phyloP scores from a whole-genome alignment of 306 rosid species.

The Castanea sativa region DNA sequence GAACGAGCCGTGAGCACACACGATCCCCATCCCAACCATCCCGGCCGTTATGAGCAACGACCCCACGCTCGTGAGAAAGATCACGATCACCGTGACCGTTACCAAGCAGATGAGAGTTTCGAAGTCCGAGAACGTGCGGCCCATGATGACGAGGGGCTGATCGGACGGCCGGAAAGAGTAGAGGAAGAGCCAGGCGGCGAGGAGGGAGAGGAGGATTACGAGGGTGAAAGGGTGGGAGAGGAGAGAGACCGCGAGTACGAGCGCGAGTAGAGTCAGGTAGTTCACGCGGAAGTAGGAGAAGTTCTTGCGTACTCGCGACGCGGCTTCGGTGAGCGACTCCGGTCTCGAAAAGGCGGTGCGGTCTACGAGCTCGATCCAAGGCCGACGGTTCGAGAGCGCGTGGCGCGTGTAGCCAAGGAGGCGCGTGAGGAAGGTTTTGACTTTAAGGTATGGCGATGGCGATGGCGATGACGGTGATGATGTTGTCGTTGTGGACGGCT shows the following conservation, averaged over 20 bases:
- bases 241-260: conserved; percentile 31
- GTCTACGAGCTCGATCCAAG: conserved; percentile 41
- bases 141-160: conserved; percentile 27
- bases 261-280: conserved; percentile 36
- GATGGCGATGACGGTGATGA: too few relatives aligned
- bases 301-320: conserved; percentile 42
- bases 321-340: conserved; percentile 35
- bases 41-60: conserved; percentile 34
- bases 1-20: conserved; percentile 37
- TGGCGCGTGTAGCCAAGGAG: conserved; percentile 21
- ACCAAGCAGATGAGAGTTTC: conserved; percentile 26
- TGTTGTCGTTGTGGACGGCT: conserved; percentile 9
- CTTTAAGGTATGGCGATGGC: background rate
- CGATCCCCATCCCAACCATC: conserved; percentile 22
- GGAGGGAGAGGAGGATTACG: conserved; percentile 22
- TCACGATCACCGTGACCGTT: conserved; percentile 23
- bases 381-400: conserved; percentile 34
- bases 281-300: conserved; percentile 40
- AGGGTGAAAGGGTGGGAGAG: conserved; percentile 42
- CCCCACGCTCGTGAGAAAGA: conserved; percentile 34
- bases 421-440: conserved; percentile 29
- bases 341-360: conserved; percentile 41
- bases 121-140: conserved; percentile 18
- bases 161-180: conserved; percentile 38
- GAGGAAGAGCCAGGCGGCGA: conserved; percentile 45